Percentiles rank a stretch among this genome's conserved stretches.
phyloP scores from a whole-genome alignment of 805 yeast genomes.

The Lachancea waltii region DNA sequence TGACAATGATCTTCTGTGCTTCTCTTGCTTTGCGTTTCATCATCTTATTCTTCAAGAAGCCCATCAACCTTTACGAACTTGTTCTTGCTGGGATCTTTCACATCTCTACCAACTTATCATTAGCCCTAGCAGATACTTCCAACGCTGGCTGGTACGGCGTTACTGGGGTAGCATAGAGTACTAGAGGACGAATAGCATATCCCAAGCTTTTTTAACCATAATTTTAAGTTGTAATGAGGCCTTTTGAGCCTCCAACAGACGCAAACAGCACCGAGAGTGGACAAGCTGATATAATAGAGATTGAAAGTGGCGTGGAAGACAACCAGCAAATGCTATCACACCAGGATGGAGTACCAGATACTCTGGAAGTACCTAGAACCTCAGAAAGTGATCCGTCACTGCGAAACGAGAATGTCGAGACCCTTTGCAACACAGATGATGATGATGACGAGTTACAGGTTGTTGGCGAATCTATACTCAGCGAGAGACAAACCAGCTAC shows the following conservation, averaged over 20 bases:
- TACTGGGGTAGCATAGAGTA: not conserved
- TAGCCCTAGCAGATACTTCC: too few species aligned
- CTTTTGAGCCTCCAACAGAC: not conserved
- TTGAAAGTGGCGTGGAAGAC: constrained; percentile 28
- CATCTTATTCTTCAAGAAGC: too few species aligned
- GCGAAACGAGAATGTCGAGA: not conserved
- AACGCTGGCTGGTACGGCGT: not conserved
- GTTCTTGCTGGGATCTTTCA: too few species aligned
- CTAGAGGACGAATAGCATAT: not conserved
- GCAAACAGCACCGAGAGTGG: not conserved
- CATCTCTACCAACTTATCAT: too few species aligned
- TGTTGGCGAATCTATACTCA: constrained; percentile 13
- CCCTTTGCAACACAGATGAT: constrained; percentile 1
- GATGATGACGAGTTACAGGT: constrained; percentile 21
- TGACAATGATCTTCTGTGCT: too few species aligned
- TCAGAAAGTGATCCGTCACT: not conserved
- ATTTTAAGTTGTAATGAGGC: constrained; percentile 3
- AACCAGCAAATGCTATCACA: constrained; percentile 12
- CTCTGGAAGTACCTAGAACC: not conserved
- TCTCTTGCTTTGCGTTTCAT: too few species aligned
- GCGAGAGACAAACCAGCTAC: constrained; percentile 17
- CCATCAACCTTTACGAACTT: not conserved
- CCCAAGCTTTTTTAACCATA: not conserved
- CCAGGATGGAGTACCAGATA: not conserved
- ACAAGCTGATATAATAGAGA: constrained; percentile 16